Conservation (phyloP, 495 filamentous ascomycete genomes). For the Thermothielavioides terrestris region DNA sequence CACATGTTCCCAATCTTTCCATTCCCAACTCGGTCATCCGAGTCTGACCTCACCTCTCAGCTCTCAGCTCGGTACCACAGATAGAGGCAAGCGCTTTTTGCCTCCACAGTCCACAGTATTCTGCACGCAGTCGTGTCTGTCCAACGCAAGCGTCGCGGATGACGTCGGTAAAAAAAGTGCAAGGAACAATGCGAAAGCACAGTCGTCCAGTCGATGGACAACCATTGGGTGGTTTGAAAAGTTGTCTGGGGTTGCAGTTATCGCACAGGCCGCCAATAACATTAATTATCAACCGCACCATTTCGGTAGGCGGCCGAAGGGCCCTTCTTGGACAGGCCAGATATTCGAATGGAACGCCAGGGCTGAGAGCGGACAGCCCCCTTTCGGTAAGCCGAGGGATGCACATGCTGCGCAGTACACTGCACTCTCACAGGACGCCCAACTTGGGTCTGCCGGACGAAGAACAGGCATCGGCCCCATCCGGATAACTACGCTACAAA, state of each 20-base stretch:
- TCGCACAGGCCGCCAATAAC: slow-evolving; percentile 6
- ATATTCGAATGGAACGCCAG: slow-evolving; percentile 4
- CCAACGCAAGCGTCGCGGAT: not conserved
- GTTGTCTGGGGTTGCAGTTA: too few species aligned
- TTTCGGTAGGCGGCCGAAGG: slow-evolving; percentile 5
- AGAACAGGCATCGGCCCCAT: too few species aligned
- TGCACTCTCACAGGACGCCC: not conserved
- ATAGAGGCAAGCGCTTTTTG: not conserved
- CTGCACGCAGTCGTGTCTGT: not conserved
- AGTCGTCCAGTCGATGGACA: not conserved
- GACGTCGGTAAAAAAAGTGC: not conserved
- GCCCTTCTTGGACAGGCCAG: not conserved
- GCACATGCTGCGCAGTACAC: slow-evolving; percentile 4
- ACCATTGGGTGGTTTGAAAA: slow-evolving; percentile 1
- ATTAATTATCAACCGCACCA: slow-evolving; percentile 3
- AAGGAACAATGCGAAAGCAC: too few species aligned
- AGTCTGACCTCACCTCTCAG: not conserved
- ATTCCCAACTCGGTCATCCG: slow-evolving; percentile 11
- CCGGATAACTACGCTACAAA: too few species aligned
- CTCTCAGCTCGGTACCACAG: not conserved
- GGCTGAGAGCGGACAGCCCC: not conserved
- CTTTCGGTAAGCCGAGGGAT: slow-evolving; percentile 8
- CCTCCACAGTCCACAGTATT: too few species aligned
- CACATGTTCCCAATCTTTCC: not conserved
- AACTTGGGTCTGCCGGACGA: not conserved